Percentiles rank a stretch among this genome's conserved stretches.
Evolutionary conservation across 768 basidiomycete genomes (phyloP).

Genomic region (Pleurotus djamor): DNA sequence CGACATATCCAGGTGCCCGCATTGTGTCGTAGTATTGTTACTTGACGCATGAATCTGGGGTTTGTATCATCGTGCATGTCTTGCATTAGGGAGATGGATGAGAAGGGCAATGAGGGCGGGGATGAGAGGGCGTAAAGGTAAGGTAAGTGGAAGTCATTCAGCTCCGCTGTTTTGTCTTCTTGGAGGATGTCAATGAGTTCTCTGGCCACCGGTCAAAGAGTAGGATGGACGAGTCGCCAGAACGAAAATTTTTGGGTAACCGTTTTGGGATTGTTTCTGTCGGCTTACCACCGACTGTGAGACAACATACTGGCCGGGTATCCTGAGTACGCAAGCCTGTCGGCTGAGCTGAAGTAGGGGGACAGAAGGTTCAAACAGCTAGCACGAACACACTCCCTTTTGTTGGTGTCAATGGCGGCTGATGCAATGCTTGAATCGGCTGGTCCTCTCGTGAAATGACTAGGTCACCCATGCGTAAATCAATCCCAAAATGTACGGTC

Average conservation of each 20-base stretch:
- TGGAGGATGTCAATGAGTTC: too few relatives aligned
- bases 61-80: slow-evolving; percentile 4
- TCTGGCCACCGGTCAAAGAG: too few relatives aligned
- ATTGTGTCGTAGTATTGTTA: neutral
- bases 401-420: neutral
- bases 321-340: neutral
- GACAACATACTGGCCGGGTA: neutral
- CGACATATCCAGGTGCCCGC: neutral
- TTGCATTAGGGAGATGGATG: neutral
- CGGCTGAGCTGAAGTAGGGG: neutral
- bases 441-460: neutral
- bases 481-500: neutral
- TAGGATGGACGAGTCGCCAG: neutral
- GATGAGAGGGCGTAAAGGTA: neutral
- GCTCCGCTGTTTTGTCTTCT: too few relatives aligned
- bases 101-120: too few relatives aligned
- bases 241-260: neutral
- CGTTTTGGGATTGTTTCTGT: neutral
- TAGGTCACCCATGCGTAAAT: neutral
- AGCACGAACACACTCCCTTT: neutral
- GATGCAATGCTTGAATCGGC: neutral
- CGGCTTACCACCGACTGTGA: neutral
- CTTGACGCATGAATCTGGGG: neutral
- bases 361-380: neutral
- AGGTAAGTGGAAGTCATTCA: too few relatives aligned